Base-by-base conservation (phyloP, 176 grass and related monocot genomes). In the Carex scoparia region DNA sequence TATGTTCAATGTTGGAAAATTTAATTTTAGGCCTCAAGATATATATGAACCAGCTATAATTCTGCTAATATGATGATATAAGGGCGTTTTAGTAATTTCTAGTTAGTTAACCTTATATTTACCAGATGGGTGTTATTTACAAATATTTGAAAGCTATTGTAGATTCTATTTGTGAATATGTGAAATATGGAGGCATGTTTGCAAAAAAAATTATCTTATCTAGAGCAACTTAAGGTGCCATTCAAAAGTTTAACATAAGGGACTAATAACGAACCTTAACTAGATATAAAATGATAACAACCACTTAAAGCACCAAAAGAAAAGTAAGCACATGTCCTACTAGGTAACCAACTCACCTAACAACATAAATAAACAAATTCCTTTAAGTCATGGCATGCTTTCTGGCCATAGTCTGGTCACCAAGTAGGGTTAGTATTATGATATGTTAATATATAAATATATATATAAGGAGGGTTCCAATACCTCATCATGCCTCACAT, bases 331-430 rank as follows among this genome's bases (percentile, higher is more conserved):
- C 73, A 7, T 57, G 53, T 57, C 28, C 28, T 57, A 30, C 74
- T 35, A 78, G 74, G 10, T 78, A 51, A 57, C 74, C 74, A 78
- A 78, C 74, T 56, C 74, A 78, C 74, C 73, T 78, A 78, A 78
- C 51, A 78, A 49, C 53, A 72, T 28, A 56, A 56, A 32, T 57
- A 57, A 30, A 78, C 28, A 78, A 78, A 78, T 31, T 46, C 15
- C 28, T 3, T 71, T 18, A 56, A 56, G n/a, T 6, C 13, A 78
- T 78, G 49, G 12, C 51, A 56, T 78, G 11, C 74, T 78, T 78
- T 77, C 49, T 57, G 28, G 28, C 27, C 53, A 56, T 78, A 77
- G 27, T 48, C 49, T 77, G 49, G 12, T 30, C 31, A 56, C 27
- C 73, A 56, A 28, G 28, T 55, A 56, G 48, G 4, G 12, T 56